Evolutionary conservation across 108 stramenopile species (phyloP), one percentile per base, ranked within the genome.

Genomic region (Cyclotella cryptica): DNA sequence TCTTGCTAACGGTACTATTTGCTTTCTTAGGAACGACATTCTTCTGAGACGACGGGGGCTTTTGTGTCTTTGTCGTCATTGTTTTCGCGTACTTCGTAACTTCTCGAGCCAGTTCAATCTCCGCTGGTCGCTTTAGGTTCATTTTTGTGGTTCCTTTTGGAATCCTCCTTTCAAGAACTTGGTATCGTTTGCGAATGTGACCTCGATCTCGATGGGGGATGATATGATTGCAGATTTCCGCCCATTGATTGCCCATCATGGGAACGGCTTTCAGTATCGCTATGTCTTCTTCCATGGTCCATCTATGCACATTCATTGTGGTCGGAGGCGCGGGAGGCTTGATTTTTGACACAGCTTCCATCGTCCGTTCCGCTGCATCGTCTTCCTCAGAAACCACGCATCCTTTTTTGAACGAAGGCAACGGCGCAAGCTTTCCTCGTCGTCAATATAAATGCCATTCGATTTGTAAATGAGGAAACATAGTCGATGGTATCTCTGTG

Each of bases 191-290:
- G 13, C 94, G 85, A 28, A 96, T 77, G 46, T 93, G 92, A 18
- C 92, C 92, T 35, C 94, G 71, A 80, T 93, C 92, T 30, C 94
- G 84, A 79, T 96, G 92, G n/a, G 91, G 91, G 43, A 93, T 89
- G 19, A 92, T 69, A 54, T 88, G 64, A 51, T 88, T 88, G 19
- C 84, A 79, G 24, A 96, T 81, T 54, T 93, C 94, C 0, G 92
- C 92, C 92, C 92, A 96, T 86, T 90, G 88, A 66, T 88, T 79
- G 0, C 94, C 94, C 81, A 90, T 84, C 39, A 93, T 58, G 8
- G 94, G 92, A 11, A 93, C 91, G 7, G 92, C 92, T 71, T 88
- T 88, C 29, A 96, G 80, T 11, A 93, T 74, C 6, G 88, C 87
- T 27, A 96, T 49, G 66, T 96, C 94, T 71, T 96, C 94, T 75